phyloP scores from a whole-genome alignment of 1,284 basidiomycete genomes.

The Omphalotus olearius region DNA sequence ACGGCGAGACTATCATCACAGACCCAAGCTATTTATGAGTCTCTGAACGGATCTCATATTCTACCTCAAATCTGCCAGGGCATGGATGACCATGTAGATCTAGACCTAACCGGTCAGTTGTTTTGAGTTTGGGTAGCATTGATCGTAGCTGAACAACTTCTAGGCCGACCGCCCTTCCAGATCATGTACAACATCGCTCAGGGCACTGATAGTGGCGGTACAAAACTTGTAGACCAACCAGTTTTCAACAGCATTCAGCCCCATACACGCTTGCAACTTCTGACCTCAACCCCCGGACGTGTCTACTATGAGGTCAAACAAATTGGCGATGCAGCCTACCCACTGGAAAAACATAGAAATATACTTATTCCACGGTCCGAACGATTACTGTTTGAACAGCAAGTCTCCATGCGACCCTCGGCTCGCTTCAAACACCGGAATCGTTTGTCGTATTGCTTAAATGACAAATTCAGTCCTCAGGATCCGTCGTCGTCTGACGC shows the following conservation, averaged over 20 bases:
- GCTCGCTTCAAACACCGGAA: conserved; percentile 70
- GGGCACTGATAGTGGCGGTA: conserved; percentile 55
- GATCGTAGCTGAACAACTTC: conserved; percentile 8
- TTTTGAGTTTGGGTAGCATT: not conserved
- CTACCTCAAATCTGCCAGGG: conserved; percentile 81
- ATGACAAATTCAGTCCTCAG: conserved; percentile 57
- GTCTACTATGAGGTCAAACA: conserved; percentile 89
- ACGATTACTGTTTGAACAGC: conserved; percentile 77
- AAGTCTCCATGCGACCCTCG: conserved; percentile 73
- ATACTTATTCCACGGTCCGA: conserved; percentile 58
- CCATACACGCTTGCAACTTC: conserved; percentile 79
- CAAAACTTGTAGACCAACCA: conserved; percentile 62
- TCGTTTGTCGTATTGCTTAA: conserved; percentile 73
- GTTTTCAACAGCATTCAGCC: conserved; percentile 85
- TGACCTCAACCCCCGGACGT: conserved; percentile 73
- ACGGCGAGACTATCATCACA: conserved; percentile 54
- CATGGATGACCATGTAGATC: conserved; percentile 71
- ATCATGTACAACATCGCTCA: conserved; percentile 77
- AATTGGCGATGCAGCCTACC: conserved; percentile 87
- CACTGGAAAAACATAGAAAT: conserved; percentile 58
- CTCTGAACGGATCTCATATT: conserved; percentile 64
- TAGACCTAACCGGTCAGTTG: conserved; percentile 68
- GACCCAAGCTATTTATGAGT: conserved; percentile 49
- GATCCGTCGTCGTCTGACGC: conserved; percentile 56
- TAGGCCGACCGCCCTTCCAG: conserved; percentile 83